These are phyloP conservation scores for Aspergillus pseudoglaucus DNA, from an alignment of 2,329 filamentous ascomycete genomes.

Conservation along the genomic window DNA sequence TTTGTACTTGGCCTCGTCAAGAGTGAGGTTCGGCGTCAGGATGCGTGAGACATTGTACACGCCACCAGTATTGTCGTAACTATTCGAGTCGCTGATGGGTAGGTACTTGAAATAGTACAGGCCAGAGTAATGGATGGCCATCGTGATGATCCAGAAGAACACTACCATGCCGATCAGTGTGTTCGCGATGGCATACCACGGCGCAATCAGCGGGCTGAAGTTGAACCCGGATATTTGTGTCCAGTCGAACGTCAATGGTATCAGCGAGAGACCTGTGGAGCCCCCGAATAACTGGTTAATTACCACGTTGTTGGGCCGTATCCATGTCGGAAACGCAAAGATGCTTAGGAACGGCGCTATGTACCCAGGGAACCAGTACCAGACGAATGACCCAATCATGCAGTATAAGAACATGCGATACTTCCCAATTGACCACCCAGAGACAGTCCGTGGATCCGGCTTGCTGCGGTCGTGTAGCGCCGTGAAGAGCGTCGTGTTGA, in stretches of 20 bases:
- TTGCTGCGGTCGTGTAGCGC: constrained; percentile 25
- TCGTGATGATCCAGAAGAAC: constrained; percentile 58
- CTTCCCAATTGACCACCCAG: constrained; percentile 30
- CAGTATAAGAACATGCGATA: constrained; percentile 18
- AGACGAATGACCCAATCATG: constrained; percentile 15
- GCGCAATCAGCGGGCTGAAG: constrained; percentile 61
- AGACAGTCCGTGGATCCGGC: constrained; percentile 8
- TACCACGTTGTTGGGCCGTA: constrained; percentile 60
- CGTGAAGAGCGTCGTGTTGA: constrained; percentile 36
- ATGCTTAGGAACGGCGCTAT: constrained; percentile 24
- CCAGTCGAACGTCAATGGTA: constrained; percentile 74
- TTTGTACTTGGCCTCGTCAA: constrained; percentile 53
- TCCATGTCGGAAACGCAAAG: constrained; percentile 67
- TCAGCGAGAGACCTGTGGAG: constrained; percentile 57
- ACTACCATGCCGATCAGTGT: constrained; percentile 60
- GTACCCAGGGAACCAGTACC: constrained; percentile 25
- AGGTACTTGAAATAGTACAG: constrained; percentile 53
- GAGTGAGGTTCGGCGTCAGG: constrained; percentile 44
- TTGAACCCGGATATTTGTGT: constrained; percentile 64
- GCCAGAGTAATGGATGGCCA: constrained; percentile 59
- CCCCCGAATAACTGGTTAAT: constrained; percentile 70
- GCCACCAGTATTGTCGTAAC: constrained; percentile 40
- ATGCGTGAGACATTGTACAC: constrained; percentile 55
- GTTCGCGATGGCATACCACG: constrained; percentile 69
- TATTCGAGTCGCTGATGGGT: constrained; percentile 21